Evolutionary conservation across 2,329 filamentous ascomycete genomes (phyloP), one percentile per base, ranked within the genome.

Genomic region (Exophiala alcalophila): DNA sequence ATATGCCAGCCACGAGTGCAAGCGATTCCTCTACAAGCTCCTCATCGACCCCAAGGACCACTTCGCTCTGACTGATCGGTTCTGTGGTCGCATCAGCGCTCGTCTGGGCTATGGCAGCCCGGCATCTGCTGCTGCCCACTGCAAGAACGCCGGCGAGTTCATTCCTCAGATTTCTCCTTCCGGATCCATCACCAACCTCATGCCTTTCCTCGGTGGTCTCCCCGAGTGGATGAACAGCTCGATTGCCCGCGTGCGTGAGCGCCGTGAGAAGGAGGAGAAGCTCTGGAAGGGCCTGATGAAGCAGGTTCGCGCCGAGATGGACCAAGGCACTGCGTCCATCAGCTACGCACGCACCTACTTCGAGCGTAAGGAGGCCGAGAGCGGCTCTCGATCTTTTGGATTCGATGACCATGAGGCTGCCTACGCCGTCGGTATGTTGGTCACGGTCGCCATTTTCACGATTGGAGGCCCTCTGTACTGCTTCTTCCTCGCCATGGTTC

Each of bases 401-500:
- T 47, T 47, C 19, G 53, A 56, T 42, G 55, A 57, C 24, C 49
- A 54, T 27, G 55, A 57, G 38, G 55, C 55, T 9, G 53, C 55
- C 15, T 56, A 54, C 32, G 55, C 55, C 11, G 46, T 57, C 31
- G 54, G 54, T 21, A 57, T 57, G 54, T 26, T 54, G 18, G 48
- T 48, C 28, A 55, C 51, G 2, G 54, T 57, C 12, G 52, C 52
- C 38, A 57, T 57, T 30, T 54, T 55, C 50, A 57, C 54, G 40
- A 55, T 57, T 26, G 53, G 52, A 28, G 52, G 54, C 23, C 54
- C 54, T 19, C 50, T 57, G 14, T 55, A 55, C 46, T 49, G 44
- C 37, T 57, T 57, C 48, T 47, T 57, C 40, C 48, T 69, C 8
- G 59, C 66, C 9, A 74, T 74, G 71, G 61, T 72, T 10, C 63